Evolutionary conservation across 441 rosid species (phyloP).

Genomic region (Populus hybrid): DNA sequence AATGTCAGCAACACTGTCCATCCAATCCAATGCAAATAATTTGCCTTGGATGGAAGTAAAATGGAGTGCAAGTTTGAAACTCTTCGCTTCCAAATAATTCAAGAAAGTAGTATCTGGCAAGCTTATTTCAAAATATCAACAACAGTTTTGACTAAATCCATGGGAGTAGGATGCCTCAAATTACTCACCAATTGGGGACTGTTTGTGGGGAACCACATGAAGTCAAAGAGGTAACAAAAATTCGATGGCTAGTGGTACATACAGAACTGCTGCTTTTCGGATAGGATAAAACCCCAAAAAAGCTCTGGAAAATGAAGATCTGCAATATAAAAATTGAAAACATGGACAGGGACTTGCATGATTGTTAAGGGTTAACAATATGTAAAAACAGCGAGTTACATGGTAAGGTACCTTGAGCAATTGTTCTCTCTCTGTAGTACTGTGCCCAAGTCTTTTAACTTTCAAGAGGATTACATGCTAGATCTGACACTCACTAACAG

Average conservation of each 20-base stretch:
- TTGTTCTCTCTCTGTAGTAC: neutral
- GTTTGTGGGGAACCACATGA: neutral
- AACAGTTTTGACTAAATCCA: neutral
- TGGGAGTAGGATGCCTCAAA: neutral
- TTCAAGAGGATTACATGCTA: neutral
- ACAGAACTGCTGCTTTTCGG: neutral
- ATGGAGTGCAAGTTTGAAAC: neutral
- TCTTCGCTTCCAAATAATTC: neutral
- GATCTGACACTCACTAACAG: conserved; percentile 2
- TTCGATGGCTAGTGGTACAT: neutral
- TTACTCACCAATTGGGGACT: neutral
- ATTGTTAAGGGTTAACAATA: neutral
- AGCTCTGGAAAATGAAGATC: neutral
- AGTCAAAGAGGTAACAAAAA: neutral
- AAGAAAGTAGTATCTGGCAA: neutral
- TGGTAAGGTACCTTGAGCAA: neutral
- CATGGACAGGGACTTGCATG: neutral
- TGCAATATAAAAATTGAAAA: neutral
- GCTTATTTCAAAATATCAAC: neutral
- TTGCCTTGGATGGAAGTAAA: too few species aligned
- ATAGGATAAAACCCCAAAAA: neutral
- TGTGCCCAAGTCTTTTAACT: neutral
- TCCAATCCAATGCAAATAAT: too few species aligned
- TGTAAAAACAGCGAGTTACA: neutral
- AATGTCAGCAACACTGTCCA: too few species aligned